A percentile compares a stretch with the other conserved stretches of the same genome.
Conservation (phyloP, 1,284 basidiomycete genomes). For the Cystobasidium slooffiae region DNA sequence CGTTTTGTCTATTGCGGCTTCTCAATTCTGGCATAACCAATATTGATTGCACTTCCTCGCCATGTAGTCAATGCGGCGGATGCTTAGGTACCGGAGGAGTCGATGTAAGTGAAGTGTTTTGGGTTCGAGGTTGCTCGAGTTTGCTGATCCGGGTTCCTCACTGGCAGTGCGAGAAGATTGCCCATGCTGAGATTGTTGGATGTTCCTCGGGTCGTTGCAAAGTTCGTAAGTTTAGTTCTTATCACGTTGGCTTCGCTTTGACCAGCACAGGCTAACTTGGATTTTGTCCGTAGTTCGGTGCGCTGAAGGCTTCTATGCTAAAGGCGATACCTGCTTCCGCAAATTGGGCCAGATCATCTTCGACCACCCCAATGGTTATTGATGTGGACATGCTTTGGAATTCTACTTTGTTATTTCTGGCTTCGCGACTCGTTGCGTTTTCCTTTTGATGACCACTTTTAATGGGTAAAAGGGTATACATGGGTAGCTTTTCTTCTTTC, state of each 20-base stretch:
- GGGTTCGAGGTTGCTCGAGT: too few species aligned
- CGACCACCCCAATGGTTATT: not conserved
- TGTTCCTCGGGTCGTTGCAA: constrained; percentile 1
- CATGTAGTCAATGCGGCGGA: not conserved
- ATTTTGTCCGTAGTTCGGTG: not conserved
- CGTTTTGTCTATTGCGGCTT: not conserved
- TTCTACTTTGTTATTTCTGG: too few species aligned
- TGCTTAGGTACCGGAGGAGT: not conserved
- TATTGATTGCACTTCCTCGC: not conserved
- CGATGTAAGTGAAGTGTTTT: not conserved
- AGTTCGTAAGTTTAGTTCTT: not conserved
- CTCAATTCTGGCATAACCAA: too few species aligned
- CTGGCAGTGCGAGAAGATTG: constrained; percentile 1
- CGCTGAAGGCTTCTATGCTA: not conserved
- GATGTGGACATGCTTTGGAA: too few species aligned
- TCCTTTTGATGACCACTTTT: not conserved
- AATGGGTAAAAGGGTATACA: not conserved
- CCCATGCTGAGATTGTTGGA: constrained; percentile 8
- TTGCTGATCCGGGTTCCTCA: not conserved
- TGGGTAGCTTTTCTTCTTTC: not conserved
- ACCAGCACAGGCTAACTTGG: not conserved
- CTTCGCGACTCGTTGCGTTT: too few species aligned
- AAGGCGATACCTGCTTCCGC: not conserved
- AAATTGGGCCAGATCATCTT: constrained; percentile 5
- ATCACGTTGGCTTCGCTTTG: not conserved